These are phyloP conservation scores for Talaromyces albobiverticillius DNA, from an alignment of 2,329 filamentous ascomycete species.

Conservation along the genomic window DNA sequence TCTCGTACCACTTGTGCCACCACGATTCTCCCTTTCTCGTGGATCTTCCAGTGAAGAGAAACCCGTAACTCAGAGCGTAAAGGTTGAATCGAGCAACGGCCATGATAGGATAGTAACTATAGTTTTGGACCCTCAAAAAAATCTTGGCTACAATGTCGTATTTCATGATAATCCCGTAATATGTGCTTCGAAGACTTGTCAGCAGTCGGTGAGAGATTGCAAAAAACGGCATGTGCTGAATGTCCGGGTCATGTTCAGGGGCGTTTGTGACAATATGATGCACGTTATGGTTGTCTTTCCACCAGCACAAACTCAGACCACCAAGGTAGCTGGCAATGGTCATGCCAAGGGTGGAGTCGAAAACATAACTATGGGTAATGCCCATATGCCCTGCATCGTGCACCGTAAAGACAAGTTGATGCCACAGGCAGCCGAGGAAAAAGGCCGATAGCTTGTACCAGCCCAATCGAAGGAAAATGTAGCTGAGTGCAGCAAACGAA, in stretches of 20 bases:
- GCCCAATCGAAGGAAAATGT: constrained; percentile 58
- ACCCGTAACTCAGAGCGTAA: constrained; percentile 76
- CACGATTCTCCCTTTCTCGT: constrained; percentile 72
- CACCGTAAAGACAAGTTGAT: constrained; percentile 88
- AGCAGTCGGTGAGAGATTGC: constrained; percentile 81
- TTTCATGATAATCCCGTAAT: constrained; percentile 76
- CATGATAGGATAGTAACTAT: constrained; percentile 79
- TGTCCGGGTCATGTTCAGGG: constrained; percentile 93
- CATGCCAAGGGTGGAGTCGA: constrained; percentile 83
- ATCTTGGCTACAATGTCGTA: constrained; percentile 73
- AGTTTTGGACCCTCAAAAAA: constrained; percentile 71
- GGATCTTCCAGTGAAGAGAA: constrained; percentile 67
- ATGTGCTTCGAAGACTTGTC: constrained; percentile 69
- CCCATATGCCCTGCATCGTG: constrained; percentile 98
- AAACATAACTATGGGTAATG: constrained; percentile 85
- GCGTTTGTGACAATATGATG: constrained; percentile 96
- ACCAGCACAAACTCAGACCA: constrained; percentile 90
- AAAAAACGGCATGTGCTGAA: constrained; percentile 86
- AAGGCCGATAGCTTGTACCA: constrained; percentile 70
- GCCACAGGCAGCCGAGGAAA: constrained; percentile 83
- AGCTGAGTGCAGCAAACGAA: constrained; percentile 60
- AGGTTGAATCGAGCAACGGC: constrained; percentile 83
- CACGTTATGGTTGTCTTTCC: constrained; percentile 94
- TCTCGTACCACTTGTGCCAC: constrained; percentile 81
- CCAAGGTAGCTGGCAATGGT: constrained; percentile 86